Evolutionary conservation across 345 rosid genomes (phyloP).

Genomic region (Eutrema japonicum): DNA sequence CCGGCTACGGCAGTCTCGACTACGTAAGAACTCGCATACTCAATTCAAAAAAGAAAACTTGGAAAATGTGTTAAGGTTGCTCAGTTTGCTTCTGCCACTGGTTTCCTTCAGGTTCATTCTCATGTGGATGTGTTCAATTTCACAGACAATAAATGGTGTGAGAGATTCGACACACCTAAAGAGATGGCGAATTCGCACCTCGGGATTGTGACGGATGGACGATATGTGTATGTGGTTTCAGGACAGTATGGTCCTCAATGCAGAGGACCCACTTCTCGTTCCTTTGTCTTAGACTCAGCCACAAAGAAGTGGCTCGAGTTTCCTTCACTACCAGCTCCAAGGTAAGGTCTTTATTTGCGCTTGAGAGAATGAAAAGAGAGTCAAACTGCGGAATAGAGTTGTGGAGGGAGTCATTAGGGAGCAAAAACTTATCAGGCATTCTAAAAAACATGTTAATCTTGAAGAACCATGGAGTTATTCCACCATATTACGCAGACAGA

Average conservation of each 20-base stretch:
- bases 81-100: constrained; percentile 11
- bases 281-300: constrained; percentile 62
- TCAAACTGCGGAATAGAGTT: not conserved
- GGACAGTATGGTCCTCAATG: constrained; percentile 90
- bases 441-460: not conserved
- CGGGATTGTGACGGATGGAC: constrained; percentile 74
- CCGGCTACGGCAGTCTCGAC: constrained; percentile 70
- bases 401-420: not conserved
- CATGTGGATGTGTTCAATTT: constrained; percentile 83
- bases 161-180: constrained; percentile 61
- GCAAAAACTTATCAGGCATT: not conserved
- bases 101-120: constrained; percentile 66
- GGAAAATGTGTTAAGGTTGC: not conserved
- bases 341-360: constrained; percentile 46
- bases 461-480: not conserved
- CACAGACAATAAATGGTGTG: constrained; percentile 65
- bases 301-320: constrained; percentile 63
- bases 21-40: constrained; percentile 46
- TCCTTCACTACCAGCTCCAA: constrained; percentile 71
- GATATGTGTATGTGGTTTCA: constrained; percentile 67
- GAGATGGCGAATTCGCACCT: constrained; percentile 88
- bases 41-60: not conserved
- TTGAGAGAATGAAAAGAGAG: not conserved
- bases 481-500: not conserved
- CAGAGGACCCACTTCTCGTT: constrained; percentile 59